Evolutionary conservation across 2,329 filamentous ascomycete genomes (phyloP), one percentile per base, ranked within the genome.

Genomic region (Sporothrix pseudoabietina): DNA sequence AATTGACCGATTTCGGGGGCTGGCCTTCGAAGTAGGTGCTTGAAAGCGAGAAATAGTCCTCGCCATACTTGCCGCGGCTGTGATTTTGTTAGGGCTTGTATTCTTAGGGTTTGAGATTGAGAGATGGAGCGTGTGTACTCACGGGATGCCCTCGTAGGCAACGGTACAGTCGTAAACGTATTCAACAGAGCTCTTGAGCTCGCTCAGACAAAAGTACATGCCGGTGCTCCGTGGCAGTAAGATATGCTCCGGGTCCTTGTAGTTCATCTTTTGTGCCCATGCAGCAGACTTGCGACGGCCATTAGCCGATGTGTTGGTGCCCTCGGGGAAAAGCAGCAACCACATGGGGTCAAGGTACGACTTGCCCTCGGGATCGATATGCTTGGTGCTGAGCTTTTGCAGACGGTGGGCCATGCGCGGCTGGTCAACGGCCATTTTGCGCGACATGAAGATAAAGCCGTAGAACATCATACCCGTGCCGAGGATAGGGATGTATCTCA

Each of bases 151-250:
- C 82, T 98, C 95, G 79, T 99, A 99, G 4, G 94, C 94, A 73
- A 99, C 91, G 0, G 96, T 98, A 81, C 94, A 98, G 82, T 97
- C 94, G 78, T 97, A 97, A 0, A 97, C 85, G 83, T 93, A 97
- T 12, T 96, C 92, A 0, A 94, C 89, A 0, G 90, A 91, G 9
- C 87, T 88, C 77, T 89, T 88, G 16, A 97, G 84, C 80, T 97
- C 90, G 75, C 90, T 90, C 59, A 97, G 82, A 77, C 92, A 94
- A 79, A 94, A 97, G 76, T 88, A 91, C 75, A 92, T 87, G 68
- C 94, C 94, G 0, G 93, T 96, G 80, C 92, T 94, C 71, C 94
- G 87, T 0, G 94, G 94, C 1, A 97, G 82, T 76, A 97, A 86
- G 72, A 92, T 82, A 79, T 97, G 92, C 78, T 92, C 87, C 76